A percentile compares a stretch with the other conserved stretches of the same genome.
These are phyloP conservation scores for Diutina sp. DNA, from an alignment of 1,139 yeast genomes.

Conservation along the genomic window DNA sequence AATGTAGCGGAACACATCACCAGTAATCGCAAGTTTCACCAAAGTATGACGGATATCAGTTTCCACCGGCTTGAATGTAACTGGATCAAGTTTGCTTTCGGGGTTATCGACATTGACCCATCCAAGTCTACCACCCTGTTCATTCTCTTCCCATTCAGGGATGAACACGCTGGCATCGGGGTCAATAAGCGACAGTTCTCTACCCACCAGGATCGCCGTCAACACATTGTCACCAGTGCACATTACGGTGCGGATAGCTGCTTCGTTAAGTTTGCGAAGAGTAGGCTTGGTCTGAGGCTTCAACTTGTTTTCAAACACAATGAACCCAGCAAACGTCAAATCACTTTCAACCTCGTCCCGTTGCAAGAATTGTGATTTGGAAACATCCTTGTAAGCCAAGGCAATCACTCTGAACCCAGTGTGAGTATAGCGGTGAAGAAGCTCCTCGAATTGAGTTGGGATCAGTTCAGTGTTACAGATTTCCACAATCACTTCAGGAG, in stretches of 20 bases:
- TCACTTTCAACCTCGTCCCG: slow-evolving; percentile 60
- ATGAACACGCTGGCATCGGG: slow-evolving; percentile 42
- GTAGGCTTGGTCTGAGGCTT: slow-evolving; percentile 58
- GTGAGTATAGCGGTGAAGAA: slow-evolving; percentile 77
- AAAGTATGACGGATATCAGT: slow-evolving; percentile 8
- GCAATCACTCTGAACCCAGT: slow-evolving; percentile 93
- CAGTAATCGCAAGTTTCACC: slow-evolving; percentile 64
- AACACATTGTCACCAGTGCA: slow-evolving; percentile 95
- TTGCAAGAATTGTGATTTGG: slow-evolving; percentile 2
- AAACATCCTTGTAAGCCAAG: slow-evolving; percentile 55
- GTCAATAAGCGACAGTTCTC: slow-evolving; percentile 61
- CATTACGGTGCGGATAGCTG: slow-evolving; percentile 78
- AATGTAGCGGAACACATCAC: slow-evolving; percentile 75
- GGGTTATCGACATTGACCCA: slow-evolving; percentile 62
- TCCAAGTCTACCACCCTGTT: slow-evolving; percentile 14
- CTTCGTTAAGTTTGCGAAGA: slow-evolving; percentile 43
- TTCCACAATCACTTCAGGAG: slow-evolving; percentile 88
- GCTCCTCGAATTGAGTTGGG: slow-evolving; percentile 63
- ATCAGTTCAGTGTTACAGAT: slow-evolving; percentile 60
- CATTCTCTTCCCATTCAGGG: slow-evolving; percentile 40
- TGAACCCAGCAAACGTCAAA: slow-evolving; percentile 72
- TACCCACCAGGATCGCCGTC: slow-evolving; percentile 89
- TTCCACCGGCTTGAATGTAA: slow-evolving; percentile 41
- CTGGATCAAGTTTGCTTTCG: slow-evolving; percentile 41
- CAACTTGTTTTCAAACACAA: slow-evolving; percentile 82